A percentile compares a stretch with the other conserved stretches of the same genome.
These are phyloP conservation scores for Kazachstania bromeliacearum DNA, from an alignment of 805 yeast species.

Conservation along the genomic window DNA sequence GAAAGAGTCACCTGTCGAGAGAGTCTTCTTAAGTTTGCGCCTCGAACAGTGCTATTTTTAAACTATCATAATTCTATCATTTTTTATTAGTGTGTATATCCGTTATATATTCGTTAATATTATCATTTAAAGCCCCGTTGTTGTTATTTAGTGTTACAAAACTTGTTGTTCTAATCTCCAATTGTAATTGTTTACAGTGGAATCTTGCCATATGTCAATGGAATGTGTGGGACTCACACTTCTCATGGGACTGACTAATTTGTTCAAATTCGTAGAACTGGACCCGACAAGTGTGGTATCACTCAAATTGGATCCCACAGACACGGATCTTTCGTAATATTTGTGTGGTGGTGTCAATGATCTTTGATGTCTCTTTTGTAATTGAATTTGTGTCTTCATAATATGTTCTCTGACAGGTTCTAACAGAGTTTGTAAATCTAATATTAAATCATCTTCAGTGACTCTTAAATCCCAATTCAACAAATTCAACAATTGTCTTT, in stretches of 20 bases:
- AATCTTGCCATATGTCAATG: not conserved
- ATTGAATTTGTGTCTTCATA: conserved; percentile 23
- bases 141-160: no score
- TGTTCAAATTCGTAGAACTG: not conserved
- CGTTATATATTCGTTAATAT: no score
- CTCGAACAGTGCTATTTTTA: no score
- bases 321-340: conserved; percentile 15
- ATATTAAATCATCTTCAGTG: conserved; percentile 54
- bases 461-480: conserved; percentile 68
- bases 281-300: conserved; percentile 8
- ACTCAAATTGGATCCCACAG: conserved; percentile 11
- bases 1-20: no score
- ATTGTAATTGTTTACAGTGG: not conserved
- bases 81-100: no score
- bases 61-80: no score
- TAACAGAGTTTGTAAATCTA: conserved; percentile 61
- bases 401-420: conserved; percentile 55
- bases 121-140: no score
- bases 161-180: conserved; percentile 2
- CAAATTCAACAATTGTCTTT: conserved; percentile 59
- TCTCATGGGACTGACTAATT: not conserved
- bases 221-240: not conserved
- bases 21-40: no score
- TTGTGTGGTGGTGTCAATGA: conserved; percentile 5
- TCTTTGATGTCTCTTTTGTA: conserved; percentile 9